Conservation (phyloP, 768 basidiomycete genomes). For the Naganishia randhawae region DNA sequence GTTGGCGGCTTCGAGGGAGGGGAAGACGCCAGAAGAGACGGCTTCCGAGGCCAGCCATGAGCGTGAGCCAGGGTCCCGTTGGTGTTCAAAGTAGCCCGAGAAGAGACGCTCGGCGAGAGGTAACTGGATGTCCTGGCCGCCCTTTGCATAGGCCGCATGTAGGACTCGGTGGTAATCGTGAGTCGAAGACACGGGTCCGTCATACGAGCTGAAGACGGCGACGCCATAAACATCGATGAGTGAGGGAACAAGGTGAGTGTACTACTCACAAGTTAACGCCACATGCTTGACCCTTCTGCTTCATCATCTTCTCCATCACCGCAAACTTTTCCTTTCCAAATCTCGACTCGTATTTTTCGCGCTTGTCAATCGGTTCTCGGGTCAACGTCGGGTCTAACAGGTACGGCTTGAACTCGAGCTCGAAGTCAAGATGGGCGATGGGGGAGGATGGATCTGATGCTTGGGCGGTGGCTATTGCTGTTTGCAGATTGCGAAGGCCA, state of each 20-base stretch:
- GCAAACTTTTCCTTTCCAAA: constrained; percentile 58
- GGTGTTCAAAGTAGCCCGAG: constrained; percentile 64
- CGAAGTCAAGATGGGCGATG: constrained; percentile 48
- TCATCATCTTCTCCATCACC: constrained; percentile 53
- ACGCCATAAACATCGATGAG: constrained; percentile 20
- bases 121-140: constrained; percentile 62
- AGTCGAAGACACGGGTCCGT: constrained; percentile 65
- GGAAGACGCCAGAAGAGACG: constrained; percentile 59
- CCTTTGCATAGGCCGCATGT: constrained; percentile 63
- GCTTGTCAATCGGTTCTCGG: constrained; percentile 37
- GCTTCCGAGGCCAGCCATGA: constrained; percentile 62
- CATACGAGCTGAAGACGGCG: constrained; percentile 56
- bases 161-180: constrained; percentile 67
- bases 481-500: constrained; percentile 34
- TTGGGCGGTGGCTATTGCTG: constrained; percentile 26
- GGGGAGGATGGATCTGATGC: constrained; percentile 42
- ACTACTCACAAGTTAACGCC: constrained; percentile 60
- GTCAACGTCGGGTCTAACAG: constrained; percentile 53
- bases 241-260: neutral
- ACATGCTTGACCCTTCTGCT: constrained; percentile 59
- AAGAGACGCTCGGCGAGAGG: constrained; percentile 61
- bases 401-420: constrained; percentile 57
- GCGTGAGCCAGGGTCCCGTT: constrained; percentile 62
- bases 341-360: constrained; percentile 42
- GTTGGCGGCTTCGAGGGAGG: constrained; percentile 62